Evolutionary conservation across 176 grass and related monocot genomes (phyloP), one percentile per base, ranked within the genome.

Genomic region (Oryza longistaminata): DNA sequence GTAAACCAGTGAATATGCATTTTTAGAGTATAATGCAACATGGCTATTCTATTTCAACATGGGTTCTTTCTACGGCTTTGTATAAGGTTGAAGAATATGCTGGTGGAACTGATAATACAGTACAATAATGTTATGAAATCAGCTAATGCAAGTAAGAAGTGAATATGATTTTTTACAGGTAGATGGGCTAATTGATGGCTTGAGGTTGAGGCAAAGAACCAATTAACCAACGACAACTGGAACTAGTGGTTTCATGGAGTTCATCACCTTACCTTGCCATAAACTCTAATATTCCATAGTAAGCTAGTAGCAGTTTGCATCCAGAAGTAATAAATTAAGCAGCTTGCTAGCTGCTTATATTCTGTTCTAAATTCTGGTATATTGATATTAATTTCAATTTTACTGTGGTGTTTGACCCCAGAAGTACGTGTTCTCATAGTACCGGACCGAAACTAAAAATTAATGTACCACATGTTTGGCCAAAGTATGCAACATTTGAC

Each of bases 201-300:
- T 76, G 46, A 45, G 43, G 34, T 66, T 69, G 62, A 34, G 40
- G 24, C 22, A 68, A 77, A 49, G 19, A 82, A 42, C 13, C 40
- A 27, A 37, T 66, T 25, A 50, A 66, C 26, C 8, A 7, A 79
- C 42, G 34, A 64, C 70, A 52, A 70, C 27, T 74, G 49, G 40
- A 87, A 69, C 44, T 69, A 83, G 70, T 83, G 49, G 14, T 61
- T 74, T 27, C 15, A 58, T 68, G 34, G 70, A 69, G 60, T 52
- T 90, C 34, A 16, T 40, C 53, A n/a, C 17, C 53, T 60, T 60
- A 60, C 53, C 16, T 60, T 60, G 53, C 8, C 6, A 60, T n/a
- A n/a, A 26, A 84, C 21, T 40, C 7, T 40, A 71, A 13, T 76
- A 67, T 68, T 48, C 16, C 21, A 62, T 69, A 13, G 67, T 79